Percentiles rank a stretch among this genome's conserved stretches.
phyloP scores from a whole-genome alignment of 176 grass and related monocot species.

The Hsuehochloa calcarea region DNA sequence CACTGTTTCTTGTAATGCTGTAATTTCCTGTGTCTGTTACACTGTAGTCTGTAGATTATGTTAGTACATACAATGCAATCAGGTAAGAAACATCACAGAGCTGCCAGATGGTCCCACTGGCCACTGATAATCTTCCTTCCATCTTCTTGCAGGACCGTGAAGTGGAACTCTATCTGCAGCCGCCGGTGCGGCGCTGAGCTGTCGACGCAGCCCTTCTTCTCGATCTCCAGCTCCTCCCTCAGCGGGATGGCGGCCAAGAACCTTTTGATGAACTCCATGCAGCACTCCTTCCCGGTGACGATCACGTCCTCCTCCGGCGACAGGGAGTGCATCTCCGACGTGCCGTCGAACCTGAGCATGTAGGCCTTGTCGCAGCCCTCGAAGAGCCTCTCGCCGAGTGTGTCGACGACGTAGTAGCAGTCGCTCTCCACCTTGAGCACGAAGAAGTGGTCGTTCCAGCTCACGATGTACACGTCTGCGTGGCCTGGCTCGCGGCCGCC shows the following conservation, averaged over 20 bases:
- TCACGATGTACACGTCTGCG: conserved; percentile 69
- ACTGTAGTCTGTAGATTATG: conserved; percentile 36
- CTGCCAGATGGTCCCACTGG: background rate
- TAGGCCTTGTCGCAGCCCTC: conserved; percentile 93
- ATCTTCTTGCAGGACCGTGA: conserved; percentile 38
- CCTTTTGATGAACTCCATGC: conserved; percentile 91
- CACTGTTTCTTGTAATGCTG: background rate
- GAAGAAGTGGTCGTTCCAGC: conserved; percentile 99
- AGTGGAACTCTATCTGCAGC: conserved; percentile 98
- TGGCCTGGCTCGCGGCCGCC: background rate
- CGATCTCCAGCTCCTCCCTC: conserved; percentile 83
- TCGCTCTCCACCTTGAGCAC: conserved; percentile 74
- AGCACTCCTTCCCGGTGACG: conserved; percentile 85
- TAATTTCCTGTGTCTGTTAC: background rate
- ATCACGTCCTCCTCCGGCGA: conserved; percentile 37
- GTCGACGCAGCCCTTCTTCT: conserved; percentile 47
- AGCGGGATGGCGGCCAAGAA: conserved; percentile 91
- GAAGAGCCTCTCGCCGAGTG: conserved; percentile 80
- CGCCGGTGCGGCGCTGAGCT: conserved; percentile 63
- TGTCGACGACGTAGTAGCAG: conserved; percentile 79
- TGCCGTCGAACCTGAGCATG: conserved; percentile 76
- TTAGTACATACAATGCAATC: conserved; percentile 37
- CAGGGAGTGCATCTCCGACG: conserved; percentile 63
- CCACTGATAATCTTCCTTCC: conserved; percentile 3
- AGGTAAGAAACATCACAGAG: background rate